Conservation (phyloP, 345 rosid genomes). For the Gossypium raimondii region DNA sequence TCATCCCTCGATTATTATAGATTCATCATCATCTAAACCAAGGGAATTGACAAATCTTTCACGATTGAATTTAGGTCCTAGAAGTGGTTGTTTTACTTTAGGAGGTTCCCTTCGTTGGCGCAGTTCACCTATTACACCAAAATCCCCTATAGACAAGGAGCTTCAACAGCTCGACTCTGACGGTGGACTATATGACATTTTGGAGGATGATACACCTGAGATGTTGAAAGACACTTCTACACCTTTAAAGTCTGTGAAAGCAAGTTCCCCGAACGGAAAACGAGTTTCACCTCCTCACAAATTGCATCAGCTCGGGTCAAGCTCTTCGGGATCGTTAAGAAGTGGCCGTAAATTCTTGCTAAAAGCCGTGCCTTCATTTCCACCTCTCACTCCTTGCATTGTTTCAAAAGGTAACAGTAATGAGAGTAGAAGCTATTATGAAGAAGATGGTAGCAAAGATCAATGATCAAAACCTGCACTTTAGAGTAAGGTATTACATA, state of each 20-base stretch:
- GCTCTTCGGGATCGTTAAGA: constrained; percentile 40
- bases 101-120: constrained; percentile 33
- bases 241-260: constrained; percentile 35
- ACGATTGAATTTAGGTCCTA: constrained; percentile 21
- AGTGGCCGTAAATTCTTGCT: constrained; percentile 54
- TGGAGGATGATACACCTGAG: constrained; percentile 49
- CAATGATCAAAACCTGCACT: neutral
- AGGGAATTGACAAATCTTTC: constrained; percentile 26
- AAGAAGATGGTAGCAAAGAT: constrained; percentile 16
- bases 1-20: constrained; percentile 19
- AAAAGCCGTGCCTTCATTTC: constrained; percentile 50
- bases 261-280: constrained; percentile 47
- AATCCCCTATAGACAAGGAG: constrained; percentile 26
- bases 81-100: constrained; percentile 23
- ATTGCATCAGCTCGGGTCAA: constrained; percentile 23
- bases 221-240: constrained; percentile 39
- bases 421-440: constrained; percentile 17
- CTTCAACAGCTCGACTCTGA: constrained; percentile 24
- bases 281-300: constrained; percentile 50
- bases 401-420: constrained; percentile 24
- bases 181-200: constrained; percentile 19
- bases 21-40: constrained; percentile 37
- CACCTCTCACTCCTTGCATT: constrained; percentile 47
- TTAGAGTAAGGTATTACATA: constrained; percentile 12
- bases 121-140: constrained; percentile 38